phyloP scores from a whole-genome alignment of 805 yeast species.

The Nematodospora valgi region DNA sequence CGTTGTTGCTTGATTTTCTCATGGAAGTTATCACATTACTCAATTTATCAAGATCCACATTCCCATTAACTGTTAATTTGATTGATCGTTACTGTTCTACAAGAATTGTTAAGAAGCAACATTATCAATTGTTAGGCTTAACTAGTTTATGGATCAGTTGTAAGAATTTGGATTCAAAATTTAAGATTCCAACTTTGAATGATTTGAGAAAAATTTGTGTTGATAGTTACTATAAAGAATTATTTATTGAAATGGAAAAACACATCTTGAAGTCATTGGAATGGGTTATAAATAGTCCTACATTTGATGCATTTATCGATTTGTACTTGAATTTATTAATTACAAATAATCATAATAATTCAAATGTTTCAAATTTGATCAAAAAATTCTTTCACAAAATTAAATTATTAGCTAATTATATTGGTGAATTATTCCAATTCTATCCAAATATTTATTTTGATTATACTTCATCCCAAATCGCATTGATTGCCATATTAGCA shows the following conservation, averaged over 20 bases:
- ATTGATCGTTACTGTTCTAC: slow-evolving; percentile 44
- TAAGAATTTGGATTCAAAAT: slow-evolving; percentile 50
- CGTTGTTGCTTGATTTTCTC: slow-evolving; percentile 39
- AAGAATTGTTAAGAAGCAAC: slow-evolving; percentile 43
- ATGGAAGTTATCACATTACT: slow-evolving; percentile 44
- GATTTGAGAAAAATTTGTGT: slow-evolving; percentile 56
- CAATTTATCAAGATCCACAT: slow-evolving; percentile 36
- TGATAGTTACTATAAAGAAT: slow-evolving; percentile 51
- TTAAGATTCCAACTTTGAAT: slow-evolving; percentile 53
- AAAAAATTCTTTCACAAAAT: slow-evolving; percentile 39
- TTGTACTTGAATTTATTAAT: slow-evolving; percentile 46
- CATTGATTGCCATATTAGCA: slow-evolving; percentile 40
- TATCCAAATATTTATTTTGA: slow-evolving; percentile 55
- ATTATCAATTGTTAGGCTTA: slow-evolving; percentile 42
- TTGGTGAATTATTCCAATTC: slow-evolving; percentile 66
- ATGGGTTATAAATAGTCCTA: slow-evolving; percentile 63
- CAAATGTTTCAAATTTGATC: slow-evolving; percentile 26
- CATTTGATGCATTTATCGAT: slow-evolving; percentile 63
- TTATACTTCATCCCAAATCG: slow-evolving; percentile 52
- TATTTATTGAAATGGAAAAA: slow-evolving; percentile 66
- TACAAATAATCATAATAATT: slow-evolving; percentile 18
- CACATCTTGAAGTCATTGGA: slow-evolving; percentile 59
- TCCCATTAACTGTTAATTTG: slow-evolving; percentile 43
- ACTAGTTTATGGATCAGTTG: slow-evolving; percentile 44
- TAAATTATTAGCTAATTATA: slow-evolving; percentile 53